Evolutionary conservation across 768 basidiomycete genomes (phyloP).

Genomic region (Cubamyces sp.): DNA sequence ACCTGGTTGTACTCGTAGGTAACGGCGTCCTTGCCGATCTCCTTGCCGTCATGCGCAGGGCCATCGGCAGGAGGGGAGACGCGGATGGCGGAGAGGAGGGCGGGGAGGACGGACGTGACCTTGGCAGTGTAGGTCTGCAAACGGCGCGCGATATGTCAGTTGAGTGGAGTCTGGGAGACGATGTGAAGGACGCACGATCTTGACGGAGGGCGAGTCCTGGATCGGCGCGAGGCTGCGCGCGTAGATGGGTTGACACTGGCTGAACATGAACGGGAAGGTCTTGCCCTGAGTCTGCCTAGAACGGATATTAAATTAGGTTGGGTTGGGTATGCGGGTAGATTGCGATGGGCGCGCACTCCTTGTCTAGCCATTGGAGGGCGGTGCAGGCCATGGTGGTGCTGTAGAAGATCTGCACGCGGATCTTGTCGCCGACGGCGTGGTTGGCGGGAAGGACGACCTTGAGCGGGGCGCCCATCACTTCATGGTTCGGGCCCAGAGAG

Average conservation of each 20-base stretch:
- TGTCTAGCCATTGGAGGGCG: constrained; percentile 87
- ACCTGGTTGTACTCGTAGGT: constrained; percentile 82
- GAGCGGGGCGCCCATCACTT: constrained; percentile 79
- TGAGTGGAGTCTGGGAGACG: background rate
- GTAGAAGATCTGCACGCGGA: constrained; percentile 63
- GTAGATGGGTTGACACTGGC: constrained; percentile 92
- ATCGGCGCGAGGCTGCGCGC: constrained; percentile 78
- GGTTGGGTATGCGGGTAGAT: background rate
- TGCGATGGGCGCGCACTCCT: constrained; percentile 52
- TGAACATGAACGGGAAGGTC: constrained; percentile 84
- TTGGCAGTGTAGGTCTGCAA: constrained; percentile 80
- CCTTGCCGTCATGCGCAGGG: constrained; percentile 72
- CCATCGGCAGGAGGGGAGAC: constrained; percentile 74
- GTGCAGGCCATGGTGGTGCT: constrained; percentile 73
- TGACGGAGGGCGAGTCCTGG: constrained; percentile 90
- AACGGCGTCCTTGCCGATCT: constrained; percentile 72
- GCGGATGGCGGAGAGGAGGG: constrained; percentile 83
- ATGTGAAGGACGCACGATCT: constrained; percentile 56
- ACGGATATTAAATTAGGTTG: background rate
- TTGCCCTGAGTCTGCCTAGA: constrained; percentile 76
- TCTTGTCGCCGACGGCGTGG: constrained; percentile 45
- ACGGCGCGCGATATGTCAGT: background rate
- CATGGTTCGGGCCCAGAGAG: constrained; percentile 57
- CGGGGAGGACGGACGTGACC: constrained; percentile 80
- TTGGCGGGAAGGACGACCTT: constrained; percentile 55